Evolutionary conservation across 345 rosid species (phyloP).

Genomic region (Arabidopsis arenosa): DNA sequence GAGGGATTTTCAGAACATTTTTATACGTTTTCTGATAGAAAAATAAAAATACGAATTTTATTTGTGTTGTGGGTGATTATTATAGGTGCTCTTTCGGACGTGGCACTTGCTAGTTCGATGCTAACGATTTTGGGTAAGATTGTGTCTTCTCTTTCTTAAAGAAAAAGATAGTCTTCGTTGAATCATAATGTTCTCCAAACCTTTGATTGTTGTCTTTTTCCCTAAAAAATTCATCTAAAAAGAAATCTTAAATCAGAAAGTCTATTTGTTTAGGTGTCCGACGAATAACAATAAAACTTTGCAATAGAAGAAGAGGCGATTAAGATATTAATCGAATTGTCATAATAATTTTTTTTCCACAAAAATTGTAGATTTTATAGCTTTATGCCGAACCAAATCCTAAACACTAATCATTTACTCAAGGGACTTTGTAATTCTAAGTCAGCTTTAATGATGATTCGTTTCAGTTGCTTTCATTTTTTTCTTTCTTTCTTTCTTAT

Average conservation of each 20-base stretch:
- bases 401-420: conserved; percentile 38
- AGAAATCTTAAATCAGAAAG: conserved; percentile 1
- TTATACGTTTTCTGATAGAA: not conserved
- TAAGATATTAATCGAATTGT: conserved; percentile 4
- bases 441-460: conserved; percentile 26
- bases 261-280: conserved; percentile 17
- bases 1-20: conserved; percentile 10
- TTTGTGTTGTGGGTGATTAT: conserved; percentile 24
- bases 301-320: conserved; percentile 1
- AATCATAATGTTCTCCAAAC: conserved; percentile 33
- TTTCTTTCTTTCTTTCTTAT: too few species aligned
- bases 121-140: conserved; percentile 41
- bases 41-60: conserved; percentile 13
- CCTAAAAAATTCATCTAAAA: not conserved
- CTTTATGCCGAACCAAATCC: conserved; percentile 37
- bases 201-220: conserved; percentile 35
- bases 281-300: conserved; percentile 18
- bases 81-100: conserved; percentile 31
- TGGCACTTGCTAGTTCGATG: conserved; percentile 43
- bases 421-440: conserved; percentile 27
- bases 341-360: not conserved
- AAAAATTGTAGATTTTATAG: conserved; percentile 11
- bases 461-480: conserved; percentile 9
- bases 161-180: conserved; percentile 37
- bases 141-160: conserved; percentile 37